Conservation (phyloP, 257 asterid species). For the Plantago major region DNA sequence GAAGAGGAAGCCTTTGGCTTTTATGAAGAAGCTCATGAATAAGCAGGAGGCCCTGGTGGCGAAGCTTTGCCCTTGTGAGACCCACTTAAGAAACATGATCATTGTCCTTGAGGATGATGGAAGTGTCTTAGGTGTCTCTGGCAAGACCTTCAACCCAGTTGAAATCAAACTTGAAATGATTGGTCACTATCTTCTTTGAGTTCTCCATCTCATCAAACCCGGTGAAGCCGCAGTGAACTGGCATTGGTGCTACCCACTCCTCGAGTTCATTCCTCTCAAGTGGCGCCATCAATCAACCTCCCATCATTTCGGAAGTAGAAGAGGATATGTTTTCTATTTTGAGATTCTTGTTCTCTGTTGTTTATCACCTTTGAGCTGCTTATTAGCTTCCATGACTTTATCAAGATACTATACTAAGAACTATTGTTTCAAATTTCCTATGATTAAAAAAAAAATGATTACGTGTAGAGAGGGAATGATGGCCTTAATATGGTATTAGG, state of each 20-base stretch:
- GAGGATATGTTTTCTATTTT: conserved; percentile 6
- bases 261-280: conserved; percentile 87
- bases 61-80: conserved; percentile 70
- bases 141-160: conserved; percentile 75
- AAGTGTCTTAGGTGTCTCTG: conserved; percentile 70
- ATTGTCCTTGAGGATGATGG: conserved; percentile 94
- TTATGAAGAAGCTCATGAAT: conserved; percentile 76
- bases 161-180: conserved; percentile 87
- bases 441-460: too few species aligned
- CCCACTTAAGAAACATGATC: conserved; percentile 79
- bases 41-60: conserved; percentile 76
- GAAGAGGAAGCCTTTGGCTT: conserved; percentile 87
- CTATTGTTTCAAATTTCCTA: too few species aligned
- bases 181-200: conserved; percentile 75
- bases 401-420: too few species aligned
- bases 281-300: conserved; percentile 16
- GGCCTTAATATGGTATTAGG: too few species aligned
- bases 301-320: conserved; percentile 4
- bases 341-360: conserved; percentile 11
- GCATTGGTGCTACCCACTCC: conserved; percentile 94
- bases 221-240: conserved; percentile 86
- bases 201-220: conserved; percentile 86
- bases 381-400: too few species aligned
- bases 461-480: too few species aligned
- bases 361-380: not conserved